Evolutionary conservation across 345 rosid genomes (phyloP).

Genomic region (Sisymbrium irio): DNA sequence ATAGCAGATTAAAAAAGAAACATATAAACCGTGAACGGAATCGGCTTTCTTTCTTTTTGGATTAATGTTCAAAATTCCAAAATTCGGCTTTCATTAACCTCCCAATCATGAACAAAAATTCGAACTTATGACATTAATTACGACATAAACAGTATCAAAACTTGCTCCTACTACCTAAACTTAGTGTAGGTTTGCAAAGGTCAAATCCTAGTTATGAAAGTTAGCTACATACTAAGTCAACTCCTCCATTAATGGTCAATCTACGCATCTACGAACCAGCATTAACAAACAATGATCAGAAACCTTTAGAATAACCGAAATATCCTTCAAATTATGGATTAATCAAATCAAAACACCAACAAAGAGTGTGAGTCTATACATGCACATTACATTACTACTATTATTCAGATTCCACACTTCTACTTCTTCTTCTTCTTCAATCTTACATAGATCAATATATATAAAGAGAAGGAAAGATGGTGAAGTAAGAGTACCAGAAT

Average conservation of each 20-base stretch:
- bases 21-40: too few relatives aligned
- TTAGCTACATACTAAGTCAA: background rate
- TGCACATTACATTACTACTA: slow-evolving; percentile 11
- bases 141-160: background rate
- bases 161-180: background rate
- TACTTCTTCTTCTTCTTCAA: slow-evolving; percentile 5
- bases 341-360: slow-evolving; percentile 14
- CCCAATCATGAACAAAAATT: background rate
- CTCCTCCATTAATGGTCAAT: background rate
- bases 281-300: background rate
- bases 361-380: slow-evolving; percentile 23
- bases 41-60: background rate
- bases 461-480: background rate
- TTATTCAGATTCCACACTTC: slow-evolving; percentile 21
- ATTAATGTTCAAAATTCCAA: background rate
- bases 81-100: background rate
- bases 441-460: background rate
- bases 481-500: slow-evolving; percentile 13
- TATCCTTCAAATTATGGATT: slow-evolving; percentile 1
- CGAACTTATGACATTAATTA: background rate
- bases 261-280: background rate
- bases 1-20: too few relatives aligned
- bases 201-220: background rate
- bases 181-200: background rate
- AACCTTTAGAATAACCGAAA: background rate